Percentiles rank a stretch among this genome's conserved stretches.
phyloP scores from a whole-genome alignment of 371 early-diverging fungal species.

The Rhizopus stolonifer region DNA sequence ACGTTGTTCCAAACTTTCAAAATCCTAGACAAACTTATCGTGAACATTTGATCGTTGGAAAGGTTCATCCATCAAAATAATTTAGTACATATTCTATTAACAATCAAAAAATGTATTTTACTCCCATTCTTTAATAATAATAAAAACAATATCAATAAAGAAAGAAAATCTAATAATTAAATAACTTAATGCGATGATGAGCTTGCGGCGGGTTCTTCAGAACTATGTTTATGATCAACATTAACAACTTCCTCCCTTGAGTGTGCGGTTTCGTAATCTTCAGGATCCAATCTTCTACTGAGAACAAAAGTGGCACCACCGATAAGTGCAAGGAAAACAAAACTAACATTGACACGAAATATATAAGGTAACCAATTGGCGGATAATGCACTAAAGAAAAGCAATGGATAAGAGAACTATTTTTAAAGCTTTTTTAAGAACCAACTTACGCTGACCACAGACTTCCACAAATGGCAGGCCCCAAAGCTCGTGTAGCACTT shows the following conservation, averaged over 20 bases:
- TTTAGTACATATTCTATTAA: no score
- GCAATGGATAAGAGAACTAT: not conserved
- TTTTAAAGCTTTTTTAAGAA: not conserved
- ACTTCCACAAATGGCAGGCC: slow-evolving; percentile 46
- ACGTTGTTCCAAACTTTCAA: not conserved
- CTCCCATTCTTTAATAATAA: no score
- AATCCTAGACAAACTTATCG: not conserved
- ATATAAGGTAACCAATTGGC: slow-evolving; percentile 25
- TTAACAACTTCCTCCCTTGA: slow-evolving; percentile 25
- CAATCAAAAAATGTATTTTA: no score
- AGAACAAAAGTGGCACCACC: slow-evolving; percentile 25
- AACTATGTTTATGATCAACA: not conserved
- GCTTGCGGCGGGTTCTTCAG: not conserved
- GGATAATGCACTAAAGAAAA: slow-evolving; percentile 24
- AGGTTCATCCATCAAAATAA: not conserved
- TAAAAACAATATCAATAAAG: no score
- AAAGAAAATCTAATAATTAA: no score
- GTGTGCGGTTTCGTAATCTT: slow-evolving; percentile 24
- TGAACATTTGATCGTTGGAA: not conserved
- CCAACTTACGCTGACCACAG: slow-evolving; percentile 42
- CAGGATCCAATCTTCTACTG: slow-evolving; percentile 22
- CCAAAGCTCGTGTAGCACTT: slow-evolving; percentile 41
- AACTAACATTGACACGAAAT: slow-evolving; percentile 31
- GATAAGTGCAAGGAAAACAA: slow-evolving; percentile 21
- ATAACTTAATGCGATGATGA: not conserved